These are phyloP conservation scores for Microbotryomycetes sp. DNA, from an alignment of 1,284 basidiomycete species.

Conservation along the genomic window DNA sequence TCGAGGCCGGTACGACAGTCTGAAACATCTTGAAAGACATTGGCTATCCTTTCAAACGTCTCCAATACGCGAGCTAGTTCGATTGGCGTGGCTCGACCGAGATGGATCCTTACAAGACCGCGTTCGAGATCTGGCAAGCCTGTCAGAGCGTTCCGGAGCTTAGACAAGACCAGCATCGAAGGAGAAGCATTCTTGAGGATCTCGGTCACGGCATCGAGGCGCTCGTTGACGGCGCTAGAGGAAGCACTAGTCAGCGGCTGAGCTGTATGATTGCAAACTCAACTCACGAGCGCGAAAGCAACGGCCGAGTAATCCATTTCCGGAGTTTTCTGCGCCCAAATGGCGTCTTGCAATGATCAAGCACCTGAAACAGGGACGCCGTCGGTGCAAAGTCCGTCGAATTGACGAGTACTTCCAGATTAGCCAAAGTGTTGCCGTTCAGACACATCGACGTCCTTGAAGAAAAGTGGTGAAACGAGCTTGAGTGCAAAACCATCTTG, in stretches of 20 bases:
- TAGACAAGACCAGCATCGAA: conserved; percentile 48
- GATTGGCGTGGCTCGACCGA: conserved; percentile 69
- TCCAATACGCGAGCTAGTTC: conserved; percentile 72
- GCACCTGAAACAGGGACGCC: conserved; percentile 76
- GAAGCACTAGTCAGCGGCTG: no score
- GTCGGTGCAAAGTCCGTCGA: conserved; percentile 66
- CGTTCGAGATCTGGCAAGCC: conserved; percentile 80
- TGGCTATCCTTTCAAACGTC: conserved; percentile 64
- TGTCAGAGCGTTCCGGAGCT: conserved; percentile 61
- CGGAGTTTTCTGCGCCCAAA: conserved; percentile 80
- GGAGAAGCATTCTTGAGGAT: conserved; percentile 49
- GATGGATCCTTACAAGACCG: conserved; percentile 81
- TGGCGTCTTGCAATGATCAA: conserved; percentile 73
- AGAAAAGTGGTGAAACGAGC: conserved; percentile 62
- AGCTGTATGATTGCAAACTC: no score
- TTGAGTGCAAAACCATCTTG: conserved; percentile 62
- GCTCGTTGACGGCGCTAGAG: conserved; percentile 54
- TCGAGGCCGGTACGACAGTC: neutral
- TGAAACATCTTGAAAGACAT: conserved; percentile 53
- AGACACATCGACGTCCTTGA: conserved; percentile 78
- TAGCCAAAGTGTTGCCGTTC: conserved; percentile 76
- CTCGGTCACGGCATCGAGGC: conserved; percentile 78
- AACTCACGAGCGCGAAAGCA: conserved; percentile 63
- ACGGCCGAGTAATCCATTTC: conserved; percentile 78
- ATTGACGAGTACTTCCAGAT: conserved; percentile 87